These are phyloP conservation scores for Emiliania huxleyi DNA, from an alignment of 78 protist species.

Conservation along the genomic window DNA sequence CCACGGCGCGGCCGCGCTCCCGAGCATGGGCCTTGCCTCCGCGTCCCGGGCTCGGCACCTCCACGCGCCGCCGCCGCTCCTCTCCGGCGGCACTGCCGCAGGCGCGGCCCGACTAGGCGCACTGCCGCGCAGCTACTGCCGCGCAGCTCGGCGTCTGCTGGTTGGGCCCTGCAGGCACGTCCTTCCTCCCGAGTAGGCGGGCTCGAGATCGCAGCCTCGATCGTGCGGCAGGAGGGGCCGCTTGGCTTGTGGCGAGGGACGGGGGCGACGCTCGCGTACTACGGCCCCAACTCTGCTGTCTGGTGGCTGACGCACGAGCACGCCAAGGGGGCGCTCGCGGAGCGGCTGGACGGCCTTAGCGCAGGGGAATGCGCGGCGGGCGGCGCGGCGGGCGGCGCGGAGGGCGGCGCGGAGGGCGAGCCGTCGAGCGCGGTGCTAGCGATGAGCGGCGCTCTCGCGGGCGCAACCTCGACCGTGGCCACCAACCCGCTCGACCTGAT, in stretches of 20 bases:
- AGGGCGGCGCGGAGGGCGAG: not conserved
- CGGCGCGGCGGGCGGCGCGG: too few relatives aligned
- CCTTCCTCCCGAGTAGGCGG: too few relatives aligned
- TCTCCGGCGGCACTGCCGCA: too few relatives aligned
- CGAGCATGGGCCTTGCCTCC: too few relatives aligned
- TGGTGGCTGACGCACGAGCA: constrained; percentile 7
- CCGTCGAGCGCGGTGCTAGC: not conserved
- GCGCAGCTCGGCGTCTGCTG: too few relatives aligned
- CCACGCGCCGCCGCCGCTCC: too few relatives aligned
- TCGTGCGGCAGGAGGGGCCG: not conserved
- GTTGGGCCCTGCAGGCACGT: too few relatives aligned
- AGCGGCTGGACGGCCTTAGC: not conserved
- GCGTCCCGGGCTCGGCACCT: too few relatives aligned
- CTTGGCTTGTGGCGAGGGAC: constrained; percentile 25
- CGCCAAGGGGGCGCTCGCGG: not conserved
- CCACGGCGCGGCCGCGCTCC: too few relatives aligned
- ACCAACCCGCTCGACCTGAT: not conserved
- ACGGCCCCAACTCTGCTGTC: not conserved
- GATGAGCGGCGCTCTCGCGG: not conserved
- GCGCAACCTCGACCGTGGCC: not conserved
- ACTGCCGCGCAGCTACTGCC: too few relatives aligned
- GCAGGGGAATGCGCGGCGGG: not conserved
- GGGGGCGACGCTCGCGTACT: not conserved
- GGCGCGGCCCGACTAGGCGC: too few relatives aligned
- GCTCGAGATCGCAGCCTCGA: not conserved